Conservation (phyloP, 2,329 filamentous ascomycete species). For the Fusarium sp. region DNA sequence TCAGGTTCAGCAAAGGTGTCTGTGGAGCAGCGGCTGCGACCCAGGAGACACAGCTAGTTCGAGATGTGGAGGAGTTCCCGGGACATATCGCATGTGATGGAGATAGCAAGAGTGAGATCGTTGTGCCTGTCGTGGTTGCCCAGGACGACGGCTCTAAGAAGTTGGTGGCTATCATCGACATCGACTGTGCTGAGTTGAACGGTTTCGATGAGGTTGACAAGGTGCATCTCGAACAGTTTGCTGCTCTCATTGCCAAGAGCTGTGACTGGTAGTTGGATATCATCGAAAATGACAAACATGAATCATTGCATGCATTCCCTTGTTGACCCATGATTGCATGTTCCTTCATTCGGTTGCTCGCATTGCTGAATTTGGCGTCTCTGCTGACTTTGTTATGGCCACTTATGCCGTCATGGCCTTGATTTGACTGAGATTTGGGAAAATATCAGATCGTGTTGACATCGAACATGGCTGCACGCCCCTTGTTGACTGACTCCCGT, state of each 20-base stretch:
- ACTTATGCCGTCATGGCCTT: slow-evolving; percentile 10
- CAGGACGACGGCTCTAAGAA: slow-evolving; percentile 54
- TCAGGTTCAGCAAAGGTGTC: slow-evolving; percentile 80
- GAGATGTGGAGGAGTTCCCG: slow-evolving; percentile 80
- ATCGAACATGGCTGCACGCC: slow-evolving; percentile 16
- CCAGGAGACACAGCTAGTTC: slow-evolving; percentile 74
- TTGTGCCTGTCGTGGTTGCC: slow-evolving; percentile 76
- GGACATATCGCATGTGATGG: slow-evolving; percentile 88
- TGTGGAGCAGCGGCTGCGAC: slow-evolving; percentile 79
- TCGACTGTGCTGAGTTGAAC: slow-evolving; percentile 78
- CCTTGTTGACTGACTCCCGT: slow-evolving; percentile 3
- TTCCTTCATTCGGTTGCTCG: no score
- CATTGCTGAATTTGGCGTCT: not conserved
- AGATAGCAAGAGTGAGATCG: slow-evolving; percentile 83
- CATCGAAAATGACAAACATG: slow-evolving; percentile 8
- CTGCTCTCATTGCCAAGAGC: slow-evolving; percentile 68
- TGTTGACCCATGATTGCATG: not conserved
- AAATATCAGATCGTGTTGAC: slow-evolving; percentile 11
- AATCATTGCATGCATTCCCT: not conserved
- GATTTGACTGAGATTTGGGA: not conserved
- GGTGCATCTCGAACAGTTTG: slow-evolving; percentile 76
- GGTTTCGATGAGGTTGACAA: slow-evolving; percentile 81
- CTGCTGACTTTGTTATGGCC: not conserved
- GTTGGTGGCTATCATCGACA: slow-evolving; percentile 82
- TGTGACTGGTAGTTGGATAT: slow-evolving; percentile 73